Evolutionary conservation across 2,329 filamentous ascomycete genomes (phyloP).

Genomic region (Calonectria naviculata): DNA sequence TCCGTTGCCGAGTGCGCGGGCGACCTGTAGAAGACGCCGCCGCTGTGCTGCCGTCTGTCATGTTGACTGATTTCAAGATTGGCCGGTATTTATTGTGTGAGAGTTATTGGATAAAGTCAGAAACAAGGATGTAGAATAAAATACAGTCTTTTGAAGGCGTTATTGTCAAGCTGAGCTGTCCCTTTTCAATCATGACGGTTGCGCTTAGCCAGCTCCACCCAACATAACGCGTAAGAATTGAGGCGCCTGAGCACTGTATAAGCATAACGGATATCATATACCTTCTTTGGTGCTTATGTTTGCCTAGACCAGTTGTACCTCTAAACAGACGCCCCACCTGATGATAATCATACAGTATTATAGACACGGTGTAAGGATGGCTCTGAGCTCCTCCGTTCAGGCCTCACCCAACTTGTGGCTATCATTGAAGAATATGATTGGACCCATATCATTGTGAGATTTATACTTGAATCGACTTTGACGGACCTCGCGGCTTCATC

Average conservation of each 20-base stretch:
- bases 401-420: neutral
- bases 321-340: constrained; percentile 8
- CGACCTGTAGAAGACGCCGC: constrained; percentile 18
- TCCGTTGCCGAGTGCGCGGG: constrained; percentile 52
- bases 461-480: no score
- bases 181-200: constrained; percentile 29
- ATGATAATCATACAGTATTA: constrained; percentile 13
- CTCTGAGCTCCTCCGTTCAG: constrained; percentile 22
- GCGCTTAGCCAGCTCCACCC: constrained; percentile 28
- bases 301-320: constrained; percentile 14
- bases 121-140: neutral
- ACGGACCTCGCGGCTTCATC: no score
- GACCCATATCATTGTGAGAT: neutral
- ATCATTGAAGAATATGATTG: neutral
- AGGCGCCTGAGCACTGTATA: constrained; percentile 31
- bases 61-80: neutral
- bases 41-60: constrained; percentile 17
- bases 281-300: neutral
- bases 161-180: constrained; percentile 1
- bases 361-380: constrained; percentile 26
- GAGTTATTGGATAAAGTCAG: neutral
- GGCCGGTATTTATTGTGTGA: no score
- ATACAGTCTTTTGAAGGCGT: neutral
- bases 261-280: constrained; percentile 46
- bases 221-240: constrained; percentile 44